Evolutionary conservation across 2,329 filamentous ascomycete genomes (phyloP).

Genomic region (Colletotrichum sp.): DNA sequence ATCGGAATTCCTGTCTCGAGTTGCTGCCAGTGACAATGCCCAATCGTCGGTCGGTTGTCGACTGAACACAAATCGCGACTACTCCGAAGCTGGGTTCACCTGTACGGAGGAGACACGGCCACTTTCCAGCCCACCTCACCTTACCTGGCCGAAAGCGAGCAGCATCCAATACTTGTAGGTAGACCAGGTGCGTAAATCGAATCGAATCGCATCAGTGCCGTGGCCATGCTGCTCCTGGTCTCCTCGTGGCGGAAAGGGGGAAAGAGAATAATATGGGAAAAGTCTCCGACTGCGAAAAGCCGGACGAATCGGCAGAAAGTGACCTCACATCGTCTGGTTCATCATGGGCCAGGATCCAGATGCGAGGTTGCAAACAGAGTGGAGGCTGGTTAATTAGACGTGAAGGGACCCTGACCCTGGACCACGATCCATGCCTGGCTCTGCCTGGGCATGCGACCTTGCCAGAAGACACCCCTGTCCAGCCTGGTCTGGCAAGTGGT

Average conservation of each 20-base stretch:
- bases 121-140: background rate
- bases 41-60: background rate
- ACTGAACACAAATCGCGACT: background rate
- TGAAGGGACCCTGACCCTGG: background rate
- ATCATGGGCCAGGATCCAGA: background rate
- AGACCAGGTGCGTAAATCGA: background rate
- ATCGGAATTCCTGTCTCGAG: slow-evolving; percentile 7
- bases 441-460: background rate
- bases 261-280: background rate
- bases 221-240: background rate
- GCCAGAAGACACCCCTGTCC: background rate
- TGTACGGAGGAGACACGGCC: background rate
- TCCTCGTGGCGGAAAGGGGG: background rate
- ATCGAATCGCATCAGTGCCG: background rate
- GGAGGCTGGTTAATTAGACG: slow-evolving; percentile 17
- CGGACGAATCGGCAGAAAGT: slow-evolving; percentile 19
- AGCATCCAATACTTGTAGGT: background rate
- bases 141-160: background rate
- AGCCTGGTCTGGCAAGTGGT: background rate
- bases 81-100: background rate
- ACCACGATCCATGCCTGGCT: background rate
- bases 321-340: background rate
- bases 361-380: slow-evolving; percentile 12
- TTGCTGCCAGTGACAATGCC: background rate
- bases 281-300: slow-evolving; percentile 8